Evolutionary conservation across 768 basidiomycete genomes (phyloP).

Genomic region (Arthromyces matolae): DNA sequence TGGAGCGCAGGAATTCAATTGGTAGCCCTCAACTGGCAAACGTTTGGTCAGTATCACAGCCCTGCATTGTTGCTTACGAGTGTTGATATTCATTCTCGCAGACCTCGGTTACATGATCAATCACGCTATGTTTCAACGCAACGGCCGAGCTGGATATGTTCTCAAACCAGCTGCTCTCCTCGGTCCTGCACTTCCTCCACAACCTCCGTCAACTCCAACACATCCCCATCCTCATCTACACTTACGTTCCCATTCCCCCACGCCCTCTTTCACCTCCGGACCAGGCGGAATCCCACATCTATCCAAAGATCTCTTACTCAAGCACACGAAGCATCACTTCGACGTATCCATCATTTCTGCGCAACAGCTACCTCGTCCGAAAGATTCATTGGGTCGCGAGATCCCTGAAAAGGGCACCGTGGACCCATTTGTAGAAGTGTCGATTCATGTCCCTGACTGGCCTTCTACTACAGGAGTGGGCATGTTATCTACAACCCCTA

Average conservation of each 20-base stretch:
- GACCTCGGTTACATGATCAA: constrained; percentile 93
- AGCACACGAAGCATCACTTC: constrained; percentile 57
- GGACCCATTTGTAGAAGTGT: constrained; percentile 70
- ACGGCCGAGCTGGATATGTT: constrained; percentile 87
- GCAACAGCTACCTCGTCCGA: constrained; percentile 83
- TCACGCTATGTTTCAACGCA: constrained; percentile 92
- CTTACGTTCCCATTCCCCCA: constrained; percentile 6
- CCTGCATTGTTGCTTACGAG: background rate
- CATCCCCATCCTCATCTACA: constrained; percentile 2
- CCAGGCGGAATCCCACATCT: background rate
- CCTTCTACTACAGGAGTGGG: constrained; percentile 18
- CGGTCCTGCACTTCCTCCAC: constrained; percentile 22
- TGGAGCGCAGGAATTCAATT: constrained; percentile 91
- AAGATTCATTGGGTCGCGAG: constrained; percentile 66
- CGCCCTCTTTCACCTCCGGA: constrained; percentile 4
- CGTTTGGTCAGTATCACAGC: constrained; percentile 59
- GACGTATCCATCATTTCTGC: constrained; percentile 46
- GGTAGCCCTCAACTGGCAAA: constrained; percentile 97
- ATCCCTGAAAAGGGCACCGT: constrained; percentile 51
- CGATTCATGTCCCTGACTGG: constrained; percentile 79
- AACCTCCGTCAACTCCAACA: background rate
- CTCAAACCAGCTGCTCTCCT: constrained; percentile 83
- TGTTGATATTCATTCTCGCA: constrained; percentile 24
- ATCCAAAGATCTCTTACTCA: constrained; percentile 56
- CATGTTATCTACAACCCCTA: constrained; percentile 14